A percentile compares a stretch with the other conserved stretches of the same genome.
These are phyloP conservation scores for Chaetomiaceae sp. DNA, from an alignment of 2,329 filamentous ascomycete species.

Conservation along the genomic window DNA sequence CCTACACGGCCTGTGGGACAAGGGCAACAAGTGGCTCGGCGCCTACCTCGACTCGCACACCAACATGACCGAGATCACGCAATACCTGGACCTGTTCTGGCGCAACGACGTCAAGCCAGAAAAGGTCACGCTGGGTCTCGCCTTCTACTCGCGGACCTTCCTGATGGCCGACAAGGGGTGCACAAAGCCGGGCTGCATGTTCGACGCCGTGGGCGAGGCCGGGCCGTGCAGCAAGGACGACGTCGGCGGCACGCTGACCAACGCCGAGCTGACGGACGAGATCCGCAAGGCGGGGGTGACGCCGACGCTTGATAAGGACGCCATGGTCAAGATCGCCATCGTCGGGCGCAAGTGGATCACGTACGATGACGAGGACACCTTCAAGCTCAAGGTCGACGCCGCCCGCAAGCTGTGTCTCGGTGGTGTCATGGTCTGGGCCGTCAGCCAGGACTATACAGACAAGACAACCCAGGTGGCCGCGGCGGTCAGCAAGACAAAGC, in stretches of 20 bases:
- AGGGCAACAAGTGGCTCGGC: slow-evolving; percentile 29
- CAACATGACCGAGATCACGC: neutral
- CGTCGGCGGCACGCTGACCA: no score
- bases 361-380: neutral
- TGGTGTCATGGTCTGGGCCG: neutral
- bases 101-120: neutral
- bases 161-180: neutral
- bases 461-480: neutral
- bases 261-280: no score
- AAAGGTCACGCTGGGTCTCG: neutral
- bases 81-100: neutral
- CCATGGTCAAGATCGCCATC: no score
- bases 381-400: neutral
- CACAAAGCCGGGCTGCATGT: no score
- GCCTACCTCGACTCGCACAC: slow-evolving; percentile 29
- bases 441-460: neutral
- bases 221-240: no score
- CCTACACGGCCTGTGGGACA: slow-evolving; percentile 41
- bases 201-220: no score
- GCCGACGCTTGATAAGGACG: no score
- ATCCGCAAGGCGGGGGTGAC: no score
- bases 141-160: neutral
- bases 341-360: no score
- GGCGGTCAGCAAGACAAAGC: neutral
- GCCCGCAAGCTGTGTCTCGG: neutral